phyloP scores from a whole-genome alignment of 75 land plant species.

The Sequoia sempervirens region DNA sequence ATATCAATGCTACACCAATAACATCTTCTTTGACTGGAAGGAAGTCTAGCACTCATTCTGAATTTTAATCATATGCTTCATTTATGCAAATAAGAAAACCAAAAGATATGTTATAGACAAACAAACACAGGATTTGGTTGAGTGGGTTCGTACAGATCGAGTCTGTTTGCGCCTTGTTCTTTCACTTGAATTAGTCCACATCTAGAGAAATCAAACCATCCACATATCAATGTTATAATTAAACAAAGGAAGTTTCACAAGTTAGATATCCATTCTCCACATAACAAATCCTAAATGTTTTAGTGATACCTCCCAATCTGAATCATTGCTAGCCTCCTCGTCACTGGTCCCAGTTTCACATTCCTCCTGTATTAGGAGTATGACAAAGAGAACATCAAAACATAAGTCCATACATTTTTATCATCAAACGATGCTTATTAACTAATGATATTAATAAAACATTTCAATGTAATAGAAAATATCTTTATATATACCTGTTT shows the following conservation, averaged over 20 bases:
- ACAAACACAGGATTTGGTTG: background rate
- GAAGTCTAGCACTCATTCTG: background rate
- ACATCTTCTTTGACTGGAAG: background rate
- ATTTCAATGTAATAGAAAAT: background rate
- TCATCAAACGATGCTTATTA: background rate
- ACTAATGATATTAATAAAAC: background rate
- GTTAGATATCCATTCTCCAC: background rate
- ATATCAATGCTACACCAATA: background rate
- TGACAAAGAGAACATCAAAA: background rate
- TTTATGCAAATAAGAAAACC: background rate
- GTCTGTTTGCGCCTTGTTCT: constrained; percentile 15
- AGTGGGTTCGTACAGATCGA: constrained; percentile 11
- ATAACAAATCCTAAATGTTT: background rate
- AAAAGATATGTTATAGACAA: background rate
- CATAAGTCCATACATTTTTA: background rate
- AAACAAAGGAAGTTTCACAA: constrained; percentile 4
- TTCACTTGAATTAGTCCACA: constrained; percentile 21
- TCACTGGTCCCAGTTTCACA: constrained; percentile 11
- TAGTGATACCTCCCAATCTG: constrained; percentile 36
- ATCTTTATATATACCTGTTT: background rate
- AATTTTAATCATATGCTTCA: background rate
- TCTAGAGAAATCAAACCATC: constrained; percentile 13
- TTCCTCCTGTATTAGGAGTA: constrained; percentile 9
- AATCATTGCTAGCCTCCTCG: constrained; percentile 11
- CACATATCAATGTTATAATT: background rate